Base-by-base conservation (phyloP, 2,329 filamentous ascomycete species). In the Samsoniella hepiali region DNA sequence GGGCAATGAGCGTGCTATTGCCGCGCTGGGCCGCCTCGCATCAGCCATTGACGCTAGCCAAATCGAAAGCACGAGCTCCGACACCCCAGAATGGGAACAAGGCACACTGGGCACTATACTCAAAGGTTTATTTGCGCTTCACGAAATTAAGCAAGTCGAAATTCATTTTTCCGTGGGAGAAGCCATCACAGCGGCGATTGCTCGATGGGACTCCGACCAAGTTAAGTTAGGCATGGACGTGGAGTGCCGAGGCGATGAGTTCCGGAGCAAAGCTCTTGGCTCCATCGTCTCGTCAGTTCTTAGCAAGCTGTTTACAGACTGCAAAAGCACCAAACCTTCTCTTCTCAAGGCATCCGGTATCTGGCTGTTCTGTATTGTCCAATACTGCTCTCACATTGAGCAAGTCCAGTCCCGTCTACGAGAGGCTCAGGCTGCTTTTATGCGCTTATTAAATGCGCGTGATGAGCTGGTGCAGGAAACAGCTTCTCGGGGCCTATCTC, bases 401-500 rank as follows among this genome's bases (percentile, higher is more conserved):
- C 85, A 91, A 67, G 84, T 98, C 5, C 91, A 96, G 71, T 79
- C 81, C 5, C 85, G 87, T 13, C 80, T 99, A 45, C 84, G 91
- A 57, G 86, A 92, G 69, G 93, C 89, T 64, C 95, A 99, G 74
- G 84, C 84, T 42, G 90, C 92, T 0, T 99, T 99, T 75, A 93
- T 96, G 81, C 83, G 89, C 32, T 88, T 97, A 36, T 82, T 99
- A 13, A 89, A 89, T 17, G 93, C 96, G 64, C 85, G 93, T 27
- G 95, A 99, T 70, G 93, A 98, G 72, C 84, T 98, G 9, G 93
- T 98, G 0, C 95, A 99, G 75, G 95, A 99, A 76, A 96, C 93
- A 5, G 93, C 95, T 4, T 97, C 94, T 0, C 84, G 94, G 64
- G 95, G 95, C 0, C 82, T 99, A 36, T 88, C 91, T n/a, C 77